A percentile compares a stretch with the other conserved stretches of the same genome.
phyloP scores from a whole-genome alignment of 768 basidiomycete genomes.

The Leucocoprinus leucothites region DNA sequence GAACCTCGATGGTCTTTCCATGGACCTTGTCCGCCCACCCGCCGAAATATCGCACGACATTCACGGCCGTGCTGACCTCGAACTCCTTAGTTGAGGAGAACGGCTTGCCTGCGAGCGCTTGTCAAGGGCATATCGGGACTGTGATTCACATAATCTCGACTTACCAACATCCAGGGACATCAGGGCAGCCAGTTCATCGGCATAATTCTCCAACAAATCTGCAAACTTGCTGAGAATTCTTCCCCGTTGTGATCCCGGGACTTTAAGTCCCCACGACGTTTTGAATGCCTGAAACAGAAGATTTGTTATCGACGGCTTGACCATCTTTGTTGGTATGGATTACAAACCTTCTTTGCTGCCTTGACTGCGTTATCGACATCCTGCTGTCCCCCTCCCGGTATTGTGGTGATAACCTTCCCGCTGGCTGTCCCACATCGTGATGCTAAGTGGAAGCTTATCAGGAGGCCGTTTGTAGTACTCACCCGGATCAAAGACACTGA shows the following conservation, averaged over 20 bases:
- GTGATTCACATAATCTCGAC: constrained; percentile 14
- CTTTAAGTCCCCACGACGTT: constrained; percentile 66
- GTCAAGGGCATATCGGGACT: neutral
- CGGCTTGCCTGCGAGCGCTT: constrained; percentile 43
- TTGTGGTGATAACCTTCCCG: constrained; percentile 56
- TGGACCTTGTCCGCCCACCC: constrained; percentile 91
- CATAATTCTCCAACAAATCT: constrained; percentile 56
- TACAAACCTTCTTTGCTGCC: constrained; percentile 56
- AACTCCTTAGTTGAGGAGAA: constrained; percentile 42
- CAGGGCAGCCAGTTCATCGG: constrained; percentile 66
- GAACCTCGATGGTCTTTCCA: constrained; percentile 69
- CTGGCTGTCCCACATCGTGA: constrained; percentile 55
- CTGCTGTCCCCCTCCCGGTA: constrained; percentile 57
- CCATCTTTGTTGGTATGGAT: too few species aligned
- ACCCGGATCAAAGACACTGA: constrained; percentile 59
- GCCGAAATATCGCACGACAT: constrained; percentile 71
- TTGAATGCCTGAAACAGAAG: constrained; percentile 35
- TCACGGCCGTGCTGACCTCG: constrained; percentile 49
- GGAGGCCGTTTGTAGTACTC: constrained; percentile 2
- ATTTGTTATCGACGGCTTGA: neutral
- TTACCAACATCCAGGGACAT: constrained; percentile 69
- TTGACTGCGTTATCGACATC: constrained; percentile 79
- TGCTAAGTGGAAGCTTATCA: neutral
- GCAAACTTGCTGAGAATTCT: constrained; percentile 61
- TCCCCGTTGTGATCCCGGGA: constrained; percentile 49